Evolutionary conservation across 176 grass and related monocot species (phyloP), one percentile per base, ranked within the genome.

Genomic region (Rhynchospora breviuscula): DNA sequence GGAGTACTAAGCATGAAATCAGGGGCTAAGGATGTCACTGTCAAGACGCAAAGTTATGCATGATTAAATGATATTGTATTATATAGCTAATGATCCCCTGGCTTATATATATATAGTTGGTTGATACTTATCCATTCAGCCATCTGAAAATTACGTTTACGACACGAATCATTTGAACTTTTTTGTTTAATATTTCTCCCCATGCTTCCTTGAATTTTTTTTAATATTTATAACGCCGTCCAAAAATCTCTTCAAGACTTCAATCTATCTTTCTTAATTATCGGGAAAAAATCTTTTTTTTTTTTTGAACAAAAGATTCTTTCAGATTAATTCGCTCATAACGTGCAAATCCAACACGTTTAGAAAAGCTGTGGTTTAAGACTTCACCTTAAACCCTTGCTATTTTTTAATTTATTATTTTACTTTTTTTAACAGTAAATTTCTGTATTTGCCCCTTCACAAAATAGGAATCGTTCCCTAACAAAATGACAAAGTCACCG

Each of bases 101-200:
- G 46, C 8, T 53, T 58, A 54, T 67, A 13, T 58, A 54, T 67
- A 13, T 21, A 31, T 52, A 9, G 71, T 44, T 66, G 14, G 40
- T 79, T 70, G 51, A 49, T 84, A 70, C 81, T 88, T 88, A 84
- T 87, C 80, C 86, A 43, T 78, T 59, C 12, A 66, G 15, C 12
- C 19, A 29, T 44, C n/a, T 43, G 60, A 75, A 82, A 71, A 79
- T 79, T 63, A 79, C 86, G 81, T 88, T 52, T 68, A 79, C 86
- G 86, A 63, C 51, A 84, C 81, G 61, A 84, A 84, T 84, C 81
- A 74, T 78, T 15, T 11, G 62, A 68, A 67, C 15, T 82, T 67
- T 23, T 59, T 47, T 63, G 48, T 81, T 40, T 4, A 21, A 21
- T 18, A 64, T 18, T 81, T 45, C 12, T 64, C 4, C n/a, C 19